These are phyloP conservation scores for Microthlaspi erraticum DNA, from an alignment of 345 rosid species.

Conservation along the genomic window DNA sequence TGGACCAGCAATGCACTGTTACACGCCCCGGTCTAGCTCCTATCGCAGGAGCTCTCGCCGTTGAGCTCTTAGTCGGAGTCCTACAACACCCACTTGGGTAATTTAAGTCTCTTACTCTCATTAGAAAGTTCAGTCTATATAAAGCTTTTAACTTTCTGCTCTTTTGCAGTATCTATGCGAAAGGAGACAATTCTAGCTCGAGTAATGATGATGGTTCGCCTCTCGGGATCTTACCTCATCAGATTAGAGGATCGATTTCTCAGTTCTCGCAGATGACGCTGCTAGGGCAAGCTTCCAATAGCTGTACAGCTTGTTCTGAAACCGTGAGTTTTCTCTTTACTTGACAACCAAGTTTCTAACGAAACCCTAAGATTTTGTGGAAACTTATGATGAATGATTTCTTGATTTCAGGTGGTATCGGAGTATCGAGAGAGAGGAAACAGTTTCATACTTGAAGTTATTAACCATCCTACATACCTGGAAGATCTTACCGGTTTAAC, in stretches of 20 bases:
- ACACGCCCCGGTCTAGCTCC: conserved; percentile 97
- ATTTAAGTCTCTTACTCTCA: conserved; percentile 7
- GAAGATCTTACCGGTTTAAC: conserved; percentile 95
- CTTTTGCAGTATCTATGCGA: conserved; percentile 62
- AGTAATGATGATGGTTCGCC: conserved; percentile 61
- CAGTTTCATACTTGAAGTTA: conserved; percentile 78
- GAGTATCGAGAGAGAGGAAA: conserved; percentile 71
- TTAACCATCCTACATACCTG: conserved; percentile 92
- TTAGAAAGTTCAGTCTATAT: conserved; percentile 2
- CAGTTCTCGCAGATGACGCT: conserved; percentile 85
- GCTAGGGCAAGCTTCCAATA: conserved; percentile 78
- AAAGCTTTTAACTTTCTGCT: conserved; percentile 18
- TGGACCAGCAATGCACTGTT: conserved; percentile 98
- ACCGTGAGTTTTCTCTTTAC: conserved; percentile 57
- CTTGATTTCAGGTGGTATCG: conserved; percentile 63
- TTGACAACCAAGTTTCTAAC: background rate
- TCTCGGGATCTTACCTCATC: conserved; percentile 95
- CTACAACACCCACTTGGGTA: conserved; percentile 92
- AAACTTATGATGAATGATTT: background rate
- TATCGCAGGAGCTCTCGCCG: conserved; percentile 89
- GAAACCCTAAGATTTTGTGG: background rate
- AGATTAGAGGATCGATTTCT: conserved; percentile 82
- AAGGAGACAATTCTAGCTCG: conserved; percentile 63
- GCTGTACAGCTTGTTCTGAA: conserved; percentile 89
- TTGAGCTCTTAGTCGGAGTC: conserved; percentile 81